Base-by-base conservation (phyloP, 169 alveolate genomes). In the Eimeria sp. region DNA sequence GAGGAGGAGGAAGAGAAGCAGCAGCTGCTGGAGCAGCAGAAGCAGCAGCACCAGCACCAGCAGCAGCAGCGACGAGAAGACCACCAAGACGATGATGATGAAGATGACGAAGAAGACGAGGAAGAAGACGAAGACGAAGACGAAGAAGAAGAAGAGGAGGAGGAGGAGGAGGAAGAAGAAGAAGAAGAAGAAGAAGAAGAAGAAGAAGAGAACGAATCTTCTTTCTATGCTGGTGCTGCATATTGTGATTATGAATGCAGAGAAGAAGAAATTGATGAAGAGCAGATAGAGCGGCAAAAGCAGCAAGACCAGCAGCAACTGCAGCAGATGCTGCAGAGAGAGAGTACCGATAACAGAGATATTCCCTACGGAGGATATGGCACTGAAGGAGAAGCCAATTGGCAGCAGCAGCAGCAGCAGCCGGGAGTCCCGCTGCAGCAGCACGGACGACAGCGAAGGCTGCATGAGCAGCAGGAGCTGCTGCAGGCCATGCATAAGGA, bases 21-120 rank as follows among this genome's bases (percentile, higher is more conserved):
- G 89, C 57, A 13, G 34, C 65, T 43, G 61, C 70, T 43, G 70
- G 34, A 78, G 89, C 34, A 18, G 65, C 25, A 45, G 34, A 45
- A 20, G 61, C 89, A 47, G 89, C 65, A 45, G 70, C 89, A 27
- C 45, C 89, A 45, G n/a, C 89, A 73, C 45, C 89, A 45, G n/a
- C 89, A 73, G 84, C 49, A 45, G 84, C 58, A 30, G 1, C 51
- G 25, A 27, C 78, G 40, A 34, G 40, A 34, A 34, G 40, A 34
- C 0, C 40, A 34, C 40, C 0, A 34, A 34, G 2, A 1, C 40
- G 40, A 34, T 34, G 40, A 34, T 34, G 40, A 34, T 34, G 40
- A 34, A 34, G 40, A 34, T 34, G 40, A 34, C 40, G 40, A 67
- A 67, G 14, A 13, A n/a, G 16, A 27, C 27, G 78, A 27, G 4